Evolutionary conservation across 768 basidiomycete genomes (phyloP), one percentile per base, ranked within the genome.

Genomic region (Amyloporia xantha): DNA sequence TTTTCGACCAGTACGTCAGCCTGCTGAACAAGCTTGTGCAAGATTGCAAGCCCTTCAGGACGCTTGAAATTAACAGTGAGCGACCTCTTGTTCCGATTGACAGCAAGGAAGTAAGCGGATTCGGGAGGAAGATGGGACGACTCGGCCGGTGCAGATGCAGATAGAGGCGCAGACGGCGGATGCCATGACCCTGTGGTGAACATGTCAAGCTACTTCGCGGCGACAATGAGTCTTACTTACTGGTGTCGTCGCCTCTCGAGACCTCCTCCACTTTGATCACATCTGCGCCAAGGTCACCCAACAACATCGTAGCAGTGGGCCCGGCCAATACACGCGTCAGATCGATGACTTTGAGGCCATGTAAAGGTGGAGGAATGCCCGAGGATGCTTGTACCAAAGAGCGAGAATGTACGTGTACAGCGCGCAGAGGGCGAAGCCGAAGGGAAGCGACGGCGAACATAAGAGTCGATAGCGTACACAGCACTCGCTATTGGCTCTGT

Each of bases 1-100:
- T 95, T 95, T 69, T 95, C 91, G 0, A 95, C 91, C 12, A 97
- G 72, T 13, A 97, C 76, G 59, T 97, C 92, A 2, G 91, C 79
- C 44, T 75, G 71, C 53, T 73, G 70, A 21, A 95, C 77, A 3
- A 97, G 74, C 51, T 77, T 78, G 37, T 74, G 77, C 4, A 93
- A 53, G 20, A 97, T 81, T 50, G 83, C 81, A 2, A 87, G 73
- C 0, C 94, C 94, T 55, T 84, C 79, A 1, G 78, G 70, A 1
- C 69, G 67, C 66, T 95, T 96, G 69, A 97, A 82, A 66, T 97
- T 87, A 13, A 95, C 80, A 5, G 91, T 92, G 36, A 94, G 75
- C 4, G 90, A 92, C 25, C 87, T 79, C 63, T 94, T 94, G 66
- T 91, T 91, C 44, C 94, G 75, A 64, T 97, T 97, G 0, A 77